These are phyloP conservation scores for Hypomyces rosellus DNA, from an alignment of 2,329 filamentous ascomycete genomes.

Conservation along the genomic window DNA sequence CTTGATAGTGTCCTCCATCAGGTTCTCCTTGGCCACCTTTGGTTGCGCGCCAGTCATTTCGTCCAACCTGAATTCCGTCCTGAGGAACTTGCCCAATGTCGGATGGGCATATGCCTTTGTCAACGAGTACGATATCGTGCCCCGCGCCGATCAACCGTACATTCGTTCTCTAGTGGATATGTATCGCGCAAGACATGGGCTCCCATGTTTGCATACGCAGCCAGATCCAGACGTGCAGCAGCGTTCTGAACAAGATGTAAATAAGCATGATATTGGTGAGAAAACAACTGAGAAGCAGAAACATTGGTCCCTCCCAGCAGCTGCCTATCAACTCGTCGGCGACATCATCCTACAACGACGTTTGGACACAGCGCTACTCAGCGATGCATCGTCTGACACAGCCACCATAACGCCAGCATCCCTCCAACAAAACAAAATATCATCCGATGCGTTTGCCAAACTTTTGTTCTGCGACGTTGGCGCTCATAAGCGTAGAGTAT, in stretches of 20 bases:
- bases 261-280: no score
- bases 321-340: background rate
- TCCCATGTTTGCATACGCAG: background rate
- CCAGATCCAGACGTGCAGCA: background rate
- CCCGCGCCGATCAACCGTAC: slow-evolving; percentile 15
- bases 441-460: slow-evolving; percentile 6
- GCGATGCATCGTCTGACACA: background rate
- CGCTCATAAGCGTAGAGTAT: slow-evolving; percentile 16
- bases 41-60: slow-evolving; percentile 17
- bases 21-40: slow-evolving; percentile 17
- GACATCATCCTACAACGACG: background rate
- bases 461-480: slow-evolving; percentile 17
- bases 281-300: no score
- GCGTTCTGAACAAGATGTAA: no score
- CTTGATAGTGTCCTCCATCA: slow-evolving; percentile 2
- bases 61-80: slow-evolving; percentile 8
- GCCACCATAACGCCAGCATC: background rate
- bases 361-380: background rate
- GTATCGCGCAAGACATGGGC: slow-evolving; percentile 15
- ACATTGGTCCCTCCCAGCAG: slow-evolving; percentile 5
- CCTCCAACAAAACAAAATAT: background rate
- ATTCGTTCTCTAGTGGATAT: slow-evolving; percentile 16
- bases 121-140: slow-evolving; percentile 20
- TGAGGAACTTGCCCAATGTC: background rate
- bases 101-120: slow-evolving; percentile 12